Evolutionary conservation across 2,329 filamentous ascomycete genomes (phyloP).

Genomic region (Fusarium setosum): DNA sequence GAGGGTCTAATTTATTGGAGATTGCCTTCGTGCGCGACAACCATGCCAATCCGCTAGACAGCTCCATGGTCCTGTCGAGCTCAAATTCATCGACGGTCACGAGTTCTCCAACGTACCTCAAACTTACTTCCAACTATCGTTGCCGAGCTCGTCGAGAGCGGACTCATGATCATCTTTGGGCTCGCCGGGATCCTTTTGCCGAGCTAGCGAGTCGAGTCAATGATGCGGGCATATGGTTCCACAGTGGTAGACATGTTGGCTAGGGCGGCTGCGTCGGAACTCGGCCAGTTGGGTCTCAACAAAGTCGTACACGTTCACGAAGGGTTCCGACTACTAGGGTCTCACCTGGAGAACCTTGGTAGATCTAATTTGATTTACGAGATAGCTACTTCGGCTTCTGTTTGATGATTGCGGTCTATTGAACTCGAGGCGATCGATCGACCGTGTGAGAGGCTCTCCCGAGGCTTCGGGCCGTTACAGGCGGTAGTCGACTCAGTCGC

Average conservation of each 20-base stretch:
- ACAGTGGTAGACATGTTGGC: background rate
- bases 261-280: background rate
- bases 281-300: background rate
- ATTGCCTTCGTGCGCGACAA: background rate
- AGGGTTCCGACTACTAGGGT: too few species aligned
- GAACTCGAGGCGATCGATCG: too few species aligned
- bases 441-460: too few species aligned
- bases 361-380: too few species aligned
- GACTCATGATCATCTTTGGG: background rate
- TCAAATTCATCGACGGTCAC: background rate
- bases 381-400: too few species aligned
- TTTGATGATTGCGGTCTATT: too few species aligned
- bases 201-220: background rate
- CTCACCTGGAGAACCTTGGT: too few species aligned
- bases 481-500: too few species aligned
- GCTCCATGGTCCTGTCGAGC: background rate
- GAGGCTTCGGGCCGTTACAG: too few species aligned
- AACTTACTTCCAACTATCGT: background rate
- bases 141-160: background rate
- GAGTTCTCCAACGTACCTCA: background rate
- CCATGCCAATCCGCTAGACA: background rate
- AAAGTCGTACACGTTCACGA: too few species aligned
- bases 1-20: background rate
- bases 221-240: background rate
- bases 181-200: background rate